phyloP scores from a whole-genome alignment of 2,329 filamentous ascomycete species.

The Simplicillium sp. region DNA sequence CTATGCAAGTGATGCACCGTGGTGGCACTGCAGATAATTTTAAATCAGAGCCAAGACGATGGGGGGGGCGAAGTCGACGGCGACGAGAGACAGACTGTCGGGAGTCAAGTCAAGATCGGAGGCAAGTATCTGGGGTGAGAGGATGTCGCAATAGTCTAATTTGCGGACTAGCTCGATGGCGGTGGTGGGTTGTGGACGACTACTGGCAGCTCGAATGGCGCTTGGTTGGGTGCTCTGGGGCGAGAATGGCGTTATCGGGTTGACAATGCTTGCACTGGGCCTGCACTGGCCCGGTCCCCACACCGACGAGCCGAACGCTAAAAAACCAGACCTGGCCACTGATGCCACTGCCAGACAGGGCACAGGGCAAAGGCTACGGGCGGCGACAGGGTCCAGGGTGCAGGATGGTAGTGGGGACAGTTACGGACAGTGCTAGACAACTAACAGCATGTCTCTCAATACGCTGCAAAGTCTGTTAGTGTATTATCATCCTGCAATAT shows the following conservation, averaged over 20 bases:
- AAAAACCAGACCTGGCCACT: no score
- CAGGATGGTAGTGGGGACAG: no score
- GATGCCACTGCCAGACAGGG: no score
- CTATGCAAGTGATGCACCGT: neutral
- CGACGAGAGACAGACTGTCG: neutral
- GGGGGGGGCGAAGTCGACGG: neutral
- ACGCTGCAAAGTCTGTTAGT: no score
- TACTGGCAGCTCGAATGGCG: no score
- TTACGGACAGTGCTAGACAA: no score
- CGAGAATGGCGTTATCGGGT: slow-evolving; percentile 27
- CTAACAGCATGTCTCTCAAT: no score
- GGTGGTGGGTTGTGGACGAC: neutral
- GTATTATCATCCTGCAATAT: no score
- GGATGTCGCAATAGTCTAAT: neutral
- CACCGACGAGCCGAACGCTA: slow-evolving; percentile 5
- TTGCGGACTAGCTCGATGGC: neutral
- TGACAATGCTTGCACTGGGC: no score
- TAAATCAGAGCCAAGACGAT: slow-evolving; percentile 1
- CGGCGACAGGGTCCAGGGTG: no score
- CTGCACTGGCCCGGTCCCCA: no score
- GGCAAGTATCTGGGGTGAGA: neutral
- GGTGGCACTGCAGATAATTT: neutral
- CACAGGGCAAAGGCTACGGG: no score
- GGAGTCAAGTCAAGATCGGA: neutral
- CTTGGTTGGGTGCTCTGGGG: slow-evolving; percentile 22